These are phyloP conservation scores for Heliocybe sulcata DNA, from an alignment of 1,284 basidiomycete genomes.

Conservation along the genomic window DNA sequence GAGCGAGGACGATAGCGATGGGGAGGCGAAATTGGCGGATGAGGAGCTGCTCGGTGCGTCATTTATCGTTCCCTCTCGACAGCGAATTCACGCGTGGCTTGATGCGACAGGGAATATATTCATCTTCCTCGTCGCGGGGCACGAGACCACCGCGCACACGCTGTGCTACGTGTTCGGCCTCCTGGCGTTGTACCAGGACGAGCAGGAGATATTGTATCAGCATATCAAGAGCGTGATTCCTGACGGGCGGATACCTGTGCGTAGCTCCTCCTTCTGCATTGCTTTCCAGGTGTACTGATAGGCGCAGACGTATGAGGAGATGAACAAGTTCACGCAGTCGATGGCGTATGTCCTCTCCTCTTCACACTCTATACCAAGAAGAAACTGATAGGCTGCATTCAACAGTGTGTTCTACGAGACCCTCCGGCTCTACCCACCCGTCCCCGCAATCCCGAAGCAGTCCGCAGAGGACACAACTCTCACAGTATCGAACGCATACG, in stretches of 20 bases:
- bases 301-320: constrained; percentile 40
- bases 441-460: constrained; percentile 37
- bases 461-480: constrained; percentile 39
- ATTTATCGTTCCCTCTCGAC: too few relatives aligned
- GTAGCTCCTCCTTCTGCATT: constrained; percentile 9
- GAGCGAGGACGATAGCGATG: constrained; percentile 27
- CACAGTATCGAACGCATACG: constrained; percentile 22
- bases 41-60: constrained; percentile 41
- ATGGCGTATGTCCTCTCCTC: constrained; percentile 28
- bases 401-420: constrained; percentile 51
- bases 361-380: too few relatives aligned
- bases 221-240: constrained; percentile 38
- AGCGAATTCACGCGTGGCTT: too few relatives aligned
- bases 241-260: constrained; percentile 34
- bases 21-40: constrained; percentile 31
- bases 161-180: constrained; percentile 49
- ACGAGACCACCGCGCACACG: constrained; percentile 52
- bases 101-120: constrained; percentile 57
- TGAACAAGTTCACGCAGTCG: constrained; percentile 34
- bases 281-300: not conserved
- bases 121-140: constrained; percentile 52
- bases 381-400: constrained; percentile 7
- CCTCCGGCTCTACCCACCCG: constrained; percentile 45
- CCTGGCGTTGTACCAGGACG: constrained; percentile 46
- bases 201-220: constrained; percentile 52